Conservation (phyloP, 1,284 basidiomycete species). For the Ustilago shanxiensis region DNA sequence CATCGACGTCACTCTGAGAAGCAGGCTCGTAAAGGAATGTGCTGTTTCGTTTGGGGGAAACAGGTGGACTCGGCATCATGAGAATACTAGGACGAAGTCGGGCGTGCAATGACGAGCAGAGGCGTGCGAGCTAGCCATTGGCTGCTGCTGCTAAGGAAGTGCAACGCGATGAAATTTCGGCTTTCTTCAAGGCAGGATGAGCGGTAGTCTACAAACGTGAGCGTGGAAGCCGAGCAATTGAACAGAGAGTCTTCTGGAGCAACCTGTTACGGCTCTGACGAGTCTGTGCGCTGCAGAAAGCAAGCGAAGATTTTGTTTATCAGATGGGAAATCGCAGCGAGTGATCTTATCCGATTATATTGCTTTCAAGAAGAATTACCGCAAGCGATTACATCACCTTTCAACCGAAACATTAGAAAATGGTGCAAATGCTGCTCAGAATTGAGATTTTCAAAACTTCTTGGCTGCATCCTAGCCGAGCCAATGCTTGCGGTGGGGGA, state of each 20-base stretch:
- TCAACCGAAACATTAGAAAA: not conserved
- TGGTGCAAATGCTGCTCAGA: not conserved
- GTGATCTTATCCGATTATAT: conserved; percentile 23
- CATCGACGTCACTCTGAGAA: not conserved
- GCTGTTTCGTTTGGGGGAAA: too few relatives aligned
- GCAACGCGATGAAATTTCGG: not conserved
- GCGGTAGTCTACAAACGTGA: not conserved
- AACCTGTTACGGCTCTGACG: too few relatives aligned
- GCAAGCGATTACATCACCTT: conserved; percentile 4
- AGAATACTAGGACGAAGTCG: not conserved
- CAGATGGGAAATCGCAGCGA: conserved; percentile 10
- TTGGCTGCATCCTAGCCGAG: conserved; percentile 26
- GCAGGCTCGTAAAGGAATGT: too few relatives aligned
- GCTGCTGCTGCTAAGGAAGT: not conserved
- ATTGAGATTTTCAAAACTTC: conserved; percentile 1
- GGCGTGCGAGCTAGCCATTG: not conserved
- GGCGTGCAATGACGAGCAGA: too few relatives aligned
- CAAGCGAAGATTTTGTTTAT: conserved; percentile 13
- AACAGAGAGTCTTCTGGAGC: too few relatives aligned
- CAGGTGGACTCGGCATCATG: too few relatives aligned
- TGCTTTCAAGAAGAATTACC: not conserved
- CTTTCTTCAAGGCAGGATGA: not conserved
- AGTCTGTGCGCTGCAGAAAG: not conserved
- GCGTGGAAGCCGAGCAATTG: not conserved
- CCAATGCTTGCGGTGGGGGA: not conserved